Percentiles rank a stretch among this genome's conserved stretches.
phyloP scores from a whole-genome alignment of 2,329 filamentous ascomycete species.

The Paecilomyces sp. region DNA sequence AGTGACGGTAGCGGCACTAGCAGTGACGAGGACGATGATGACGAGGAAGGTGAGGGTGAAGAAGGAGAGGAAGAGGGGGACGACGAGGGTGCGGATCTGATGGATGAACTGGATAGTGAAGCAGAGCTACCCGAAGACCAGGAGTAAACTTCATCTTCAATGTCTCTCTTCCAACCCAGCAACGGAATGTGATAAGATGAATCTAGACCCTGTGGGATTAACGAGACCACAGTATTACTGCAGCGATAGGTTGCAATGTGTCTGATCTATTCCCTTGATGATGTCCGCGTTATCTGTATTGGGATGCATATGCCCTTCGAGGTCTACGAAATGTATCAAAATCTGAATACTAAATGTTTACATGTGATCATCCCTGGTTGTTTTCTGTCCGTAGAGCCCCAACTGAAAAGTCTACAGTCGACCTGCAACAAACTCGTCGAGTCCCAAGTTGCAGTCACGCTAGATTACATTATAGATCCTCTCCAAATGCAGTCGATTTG shows the following conservation, averaged over 20 bases:
- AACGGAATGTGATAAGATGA: not conserved
- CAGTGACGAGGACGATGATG: slow-evolving; percentile 33
- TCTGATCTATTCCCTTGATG: not conserved
- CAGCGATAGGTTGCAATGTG: not conserved
- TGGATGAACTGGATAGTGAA: slow-evolving; percentile 38
- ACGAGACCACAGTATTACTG: not conserved
- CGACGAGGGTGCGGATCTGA: slow-evolving; percentile 26
- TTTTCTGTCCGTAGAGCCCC: too few relatives aligned
- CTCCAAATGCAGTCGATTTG: too few relatives aligned
- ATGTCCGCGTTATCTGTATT: not conserved
- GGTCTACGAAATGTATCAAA: not conserved
- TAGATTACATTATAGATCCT: too few relatives aligned
- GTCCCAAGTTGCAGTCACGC: too few relatives aligned
- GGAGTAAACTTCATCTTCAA: not conserved
- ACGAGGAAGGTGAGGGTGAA: slow-evolving; percentile 20
- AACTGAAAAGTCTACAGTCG: too few relatives aligned
- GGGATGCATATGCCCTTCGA: not conserved
- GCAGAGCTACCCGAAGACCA: slow-evolving; percentile 32
- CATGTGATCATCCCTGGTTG: too few relatives aligned
- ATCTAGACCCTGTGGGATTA: too few relatives aligned
- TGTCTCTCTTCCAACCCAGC: too few relatives aligned
- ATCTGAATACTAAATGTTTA: not conserved
- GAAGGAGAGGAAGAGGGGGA: slow-evolving; percentile 20
- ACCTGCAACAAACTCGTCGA: too few relatives aligned
- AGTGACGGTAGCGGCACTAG: slow-evolving; percentile 41